Base-by-base conservation (phyloP, 169 alveolate genomes). In the Plasmodium inui region DNA sequence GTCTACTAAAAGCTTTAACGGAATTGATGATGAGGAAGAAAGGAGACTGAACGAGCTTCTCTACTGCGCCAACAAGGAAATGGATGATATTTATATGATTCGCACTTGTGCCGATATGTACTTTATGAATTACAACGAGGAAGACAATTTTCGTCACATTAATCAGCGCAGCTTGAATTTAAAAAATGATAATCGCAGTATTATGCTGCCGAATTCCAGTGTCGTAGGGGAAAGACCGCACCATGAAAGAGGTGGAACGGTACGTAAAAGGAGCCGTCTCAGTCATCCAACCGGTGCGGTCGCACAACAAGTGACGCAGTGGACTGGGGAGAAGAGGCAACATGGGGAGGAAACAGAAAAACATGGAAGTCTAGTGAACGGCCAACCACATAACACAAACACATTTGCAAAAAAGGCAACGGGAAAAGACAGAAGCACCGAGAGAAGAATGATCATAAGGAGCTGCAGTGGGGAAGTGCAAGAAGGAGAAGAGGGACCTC, bases 11-110 rank as follows among this genome's bases (percentile, higher is more conserved):
- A 39, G 17, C 28, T 6, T 37, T 79, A 41, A 41, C 19, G 32
- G 44, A 39, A 41, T 79, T 37, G 72, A 79, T 79, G 84, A 39
- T 41, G 84, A 79, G 70, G 84, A 79, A 19, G 73, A 39, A 4
- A 79, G 84, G 50, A 79, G 44, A 79, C 1, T 44, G n/a, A 79
- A 79, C 30, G 84, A 79, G 30, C 57, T 79, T 79, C 28, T 79
- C n/a, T 26, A 79, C 22, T 41, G 73, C 55, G n/a, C 72, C 0
- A 41, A 79, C 2, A 79, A 41, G 7, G 73, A 22, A 79, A 79
- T 30, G 55, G 73, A 79, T 79, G 84, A 30, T 44, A 19, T 2
- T 7, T 79, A 41, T 30, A 79, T 4, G 10, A 22, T 41, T 10
- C 84, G 73, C n/a, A 79, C 22, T 41, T 41, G 70, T 44, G 32